Evolutionary conservation across 1,139 yeast species (phyloP).

Genomic region (Yamadazyma sp.): DNA sequence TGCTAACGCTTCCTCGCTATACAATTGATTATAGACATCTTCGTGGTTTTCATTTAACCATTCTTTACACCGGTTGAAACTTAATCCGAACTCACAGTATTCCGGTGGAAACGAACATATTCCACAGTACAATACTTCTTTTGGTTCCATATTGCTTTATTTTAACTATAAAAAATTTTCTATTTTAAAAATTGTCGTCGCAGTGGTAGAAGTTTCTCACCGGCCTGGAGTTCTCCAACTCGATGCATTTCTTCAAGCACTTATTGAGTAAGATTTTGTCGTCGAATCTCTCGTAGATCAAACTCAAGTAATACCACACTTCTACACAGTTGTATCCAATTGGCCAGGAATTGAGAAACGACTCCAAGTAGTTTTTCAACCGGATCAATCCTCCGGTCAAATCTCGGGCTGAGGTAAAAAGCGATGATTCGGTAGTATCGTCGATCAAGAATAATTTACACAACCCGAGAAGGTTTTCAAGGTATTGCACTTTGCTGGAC

Average conservation of each 20-base stretch:
- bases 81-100: constrained; percentile 90
- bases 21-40: constrained; percentile 58
- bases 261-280: constrained; percentile 53
- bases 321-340: constrained; percentile 62
- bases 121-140: constrained; percentile 67
- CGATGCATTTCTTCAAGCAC: constrained; percentile 66
- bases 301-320: constrained; percentile 70
- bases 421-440: constrained; percentile 31
- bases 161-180: constrained; percentile 4
- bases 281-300: constrained; percentile 61
- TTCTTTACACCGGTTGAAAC: constrained; percentile 76
- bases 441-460: constrained; percentile 54
- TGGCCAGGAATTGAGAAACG: constrained; percentile 44
- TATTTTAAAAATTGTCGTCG: constrained; percentile 14
- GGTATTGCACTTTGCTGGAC: constrained; percentile 39
- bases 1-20: constrained; percentile 57
- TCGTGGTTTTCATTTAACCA: constrained; percentile 69
- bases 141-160: constrained; percentile 35
- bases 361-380: constrained; percentile 60
- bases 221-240: constrained; percentile 65
- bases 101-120: constrained; percentile 89
- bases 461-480: constrained; percentile 66
- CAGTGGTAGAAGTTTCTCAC: constrained; percentile 41
- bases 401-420: constrained; percentile 50
- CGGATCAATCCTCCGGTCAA: constrained; percentile 65